These are phyloP conservation scores for Colletotrichum melonis DNA, from an alignment of 2,329 filamentous ascomycete genomes.

Conservation along the genomic window DNA sequence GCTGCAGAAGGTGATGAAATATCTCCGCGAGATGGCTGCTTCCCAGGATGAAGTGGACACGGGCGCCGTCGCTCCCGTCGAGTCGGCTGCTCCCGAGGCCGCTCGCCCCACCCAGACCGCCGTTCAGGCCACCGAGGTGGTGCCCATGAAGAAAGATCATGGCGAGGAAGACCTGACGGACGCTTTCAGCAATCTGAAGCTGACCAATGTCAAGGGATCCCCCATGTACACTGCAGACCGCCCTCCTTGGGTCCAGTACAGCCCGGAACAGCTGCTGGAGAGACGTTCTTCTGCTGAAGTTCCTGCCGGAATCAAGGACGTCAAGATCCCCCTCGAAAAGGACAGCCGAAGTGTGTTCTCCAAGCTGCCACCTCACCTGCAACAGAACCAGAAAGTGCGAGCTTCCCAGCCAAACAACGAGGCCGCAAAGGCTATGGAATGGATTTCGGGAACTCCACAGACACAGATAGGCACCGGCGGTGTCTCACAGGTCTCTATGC, in stretches of 20 bases:
- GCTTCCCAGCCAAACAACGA: neutral
- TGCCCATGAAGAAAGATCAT: neutral
- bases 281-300: neutral
- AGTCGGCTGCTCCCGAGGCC: neutral
- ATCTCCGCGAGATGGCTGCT: neutral
- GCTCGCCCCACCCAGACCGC: neutral
- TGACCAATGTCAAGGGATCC: slow-evolving; percentile 18
- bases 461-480: neutral
- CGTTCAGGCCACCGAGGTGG: neutral
- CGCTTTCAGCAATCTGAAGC: slow-evolving; percentile 17
- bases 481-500: neutral
- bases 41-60: neutral
- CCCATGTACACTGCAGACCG: slow-evolving; percentile 21
- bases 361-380: neutral
- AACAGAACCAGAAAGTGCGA: neutral
- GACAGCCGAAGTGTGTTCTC: neutral
- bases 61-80: neutral
- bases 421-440: neutral
- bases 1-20: neutral
- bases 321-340: slow-evolving; percentile 9
- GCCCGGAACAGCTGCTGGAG: slow-evolving; percentile 1
- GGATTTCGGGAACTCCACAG: neutral
- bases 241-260: slow-evolving; percentile 7
- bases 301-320: slow-evolving; percentile 16
- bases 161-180: neutral